Base-by-base conservation (phyloP, 2,329 filamentous ascomycete species). In the Penicillium sp. region DNA sequence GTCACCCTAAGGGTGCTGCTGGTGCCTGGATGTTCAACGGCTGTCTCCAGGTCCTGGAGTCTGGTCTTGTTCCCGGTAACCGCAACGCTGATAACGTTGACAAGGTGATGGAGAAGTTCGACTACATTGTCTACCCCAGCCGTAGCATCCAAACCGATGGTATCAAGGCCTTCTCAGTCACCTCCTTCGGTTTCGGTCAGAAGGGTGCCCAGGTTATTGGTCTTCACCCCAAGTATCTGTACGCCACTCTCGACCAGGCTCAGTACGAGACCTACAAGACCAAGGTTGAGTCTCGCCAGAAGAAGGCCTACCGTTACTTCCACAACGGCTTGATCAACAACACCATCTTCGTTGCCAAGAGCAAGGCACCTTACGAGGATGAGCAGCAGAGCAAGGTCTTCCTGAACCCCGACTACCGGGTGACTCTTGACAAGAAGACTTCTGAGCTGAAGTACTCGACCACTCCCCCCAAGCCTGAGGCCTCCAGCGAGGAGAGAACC, bases 1-100 rank as follows among this genome's bases (percentile, higher is more conserved):
- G 95, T 77, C 95, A 99, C 76, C 95, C 95, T 71, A 99, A 99
- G 87, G 95, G 95, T 88, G 93, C 95, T 70, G 95, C 95, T 59
- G 95, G 95, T 82, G 95, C 93, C 49, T 99, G 95, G 93, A 99
- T 99, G 95, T 88, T 99, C 85, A 99, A 99, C 82, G 95, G 95
- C 65, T 95, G 91, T 76, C 81, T 99, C 75, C 95, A 99, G 77
- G 92, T 97, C 46, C 86, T 99, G 69, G 96, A 98, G 82, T 89
- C 85, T 51, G 95, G 95, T 72, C 83, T 99, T 50, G 93, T 99
- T 25, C 95, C 95, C 14, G 95, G 95, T 59, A 99, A 99, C 81
- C 90, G 93, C 71, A 99, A 99, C 69, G 95, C 95, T 51, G 95
- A 99, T 81, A 99, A 99, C 67, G 88, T 99, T 54, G 95, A 99